Evolutionary conservation across 768 basidiomycete species (phyloP).

Genomic region (Psilocybe sp.): DNA sequence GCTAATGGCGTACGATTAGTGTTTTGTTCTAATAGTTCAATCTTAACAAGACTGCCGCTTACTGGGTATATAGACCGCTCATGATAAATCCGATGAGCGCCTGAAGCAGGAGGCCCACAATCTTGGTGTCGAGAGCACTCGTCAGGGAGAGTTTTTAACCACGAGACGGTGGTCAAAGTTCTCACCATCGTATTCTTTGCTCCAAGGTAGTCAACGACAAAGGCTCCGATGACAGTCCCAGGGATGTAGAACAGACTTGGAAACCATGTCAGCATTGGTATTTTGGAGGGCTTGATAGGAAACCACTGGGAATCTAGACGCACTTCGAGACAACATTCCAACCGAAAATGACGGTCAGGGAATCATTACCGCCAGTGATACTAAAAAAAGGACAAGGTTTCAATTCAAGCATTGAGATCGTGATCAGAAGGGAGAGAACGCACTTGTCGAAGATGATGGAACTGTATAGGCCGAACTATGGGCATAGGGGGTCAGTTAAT

Average conservation of each 20-base stretch:
- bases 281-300: background rate
- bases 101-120: slow-evolving; percentile 63
- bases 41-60: slow-evolving; percentile 9
- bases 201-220: slow-evolving; percentile 71
- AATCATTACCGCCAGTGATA: slow-evolving; percentile 50
- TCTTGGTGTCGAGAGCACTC: slow-evolving; percentile 34
- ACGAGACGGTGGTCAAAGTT: background rate
- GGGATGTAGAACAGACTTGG: slow-evolving; percentile 37
- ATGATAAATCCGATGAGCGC: slow-evolving; percentile 85
- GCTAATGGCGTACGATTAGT: slow-evolving; percentile 21
- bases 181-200: slow-evolving; percentile 74
- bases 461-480: slow-evolving; percentile 77
- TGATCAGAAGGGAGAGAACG: slow-evolving; percentile 8
- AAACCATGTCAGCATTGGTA: too few relatives aligned
- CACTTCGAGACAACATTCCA: slow-evolving; percentile 88
- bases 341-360: slow-evolving; percentile 67
- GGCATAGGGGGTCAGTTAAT: background rate
- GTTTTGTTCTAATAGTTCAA: background rate
- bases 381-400: slow-evolving; percentile 25
- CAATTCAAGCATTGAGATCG: background rate
- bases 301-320: slow-evolving; percentile 13
- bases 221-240: slow-evolving; percentile 67
- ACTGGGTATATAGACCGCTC: slow-evolving; percentile 73
- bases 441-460: slow-evolving; percentile 71
- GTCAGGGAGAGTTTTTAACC: background rate